Evolutionary conservation across 192 early-diverging fungal species (phyloP).

Genomic region (Backusella tarrabulga): DNA sequence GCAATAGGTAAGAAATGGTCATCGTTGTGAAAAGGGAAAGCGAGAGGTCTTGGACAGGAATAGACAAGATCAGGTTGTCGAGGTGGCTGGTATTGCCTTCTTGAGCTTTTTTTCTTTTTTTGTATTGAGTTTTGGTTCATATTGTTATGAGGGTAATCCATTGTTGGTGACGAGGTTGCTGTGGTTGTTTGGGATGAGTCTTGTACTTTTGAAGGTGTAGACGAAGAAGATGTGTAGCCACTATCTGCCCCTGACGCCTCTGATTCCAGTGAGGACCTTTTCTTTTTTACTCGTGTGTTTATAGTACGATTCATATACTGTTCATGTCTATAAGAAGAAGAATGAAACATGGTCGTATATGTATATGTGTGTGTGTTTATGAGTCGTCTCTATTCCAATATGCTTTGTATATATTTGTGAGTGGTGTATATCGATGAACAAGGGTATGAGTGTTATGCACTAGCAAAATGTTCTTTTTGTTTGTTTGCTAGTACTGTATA

Average conservation of each 20-base stretch:
- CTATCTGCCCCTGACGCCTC: constrained; percentile 28
- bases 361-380: constrained; percentile 5
- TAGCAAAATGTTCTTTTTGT: not conserved
- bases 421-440: not conserved
- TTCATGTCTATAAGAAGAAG: constrained; percentile 27
- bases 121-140: not conserved
- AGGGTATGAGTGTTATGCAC: not conserved
- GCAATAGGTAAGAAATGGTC: constrained; percentile 36
- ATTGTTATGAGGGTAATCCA: not conserved
- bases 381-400: not conserved
- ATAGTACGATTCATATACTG: constrained; percentile 16
- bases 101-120: constrained; percentile 7
- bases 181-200: not conserved
- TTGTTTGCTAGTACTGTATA: not conserved
- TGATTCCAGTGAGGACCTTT: constrained; percentile 20
- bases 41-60: constrained; percentile 34
- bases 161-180: not conserved
- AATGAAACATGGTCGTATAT: constrained; percentile 15
- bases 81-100: constrained; percentile 10
- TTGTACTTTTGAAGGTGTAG: constrained; percentile 11
- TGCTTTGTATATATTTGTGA: not conserved
- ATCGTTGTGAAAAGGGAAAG: constrained; percentile 42
- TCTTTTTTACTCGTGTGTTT: constrained; percentile 1
- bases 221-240: constrained; percentile 30
- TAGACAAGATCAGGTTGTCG: constrained; percentile 31